phyloP scores from a whole-genome alignment of 208 protist species.

The Trypanosoma rangeli region DNA sequence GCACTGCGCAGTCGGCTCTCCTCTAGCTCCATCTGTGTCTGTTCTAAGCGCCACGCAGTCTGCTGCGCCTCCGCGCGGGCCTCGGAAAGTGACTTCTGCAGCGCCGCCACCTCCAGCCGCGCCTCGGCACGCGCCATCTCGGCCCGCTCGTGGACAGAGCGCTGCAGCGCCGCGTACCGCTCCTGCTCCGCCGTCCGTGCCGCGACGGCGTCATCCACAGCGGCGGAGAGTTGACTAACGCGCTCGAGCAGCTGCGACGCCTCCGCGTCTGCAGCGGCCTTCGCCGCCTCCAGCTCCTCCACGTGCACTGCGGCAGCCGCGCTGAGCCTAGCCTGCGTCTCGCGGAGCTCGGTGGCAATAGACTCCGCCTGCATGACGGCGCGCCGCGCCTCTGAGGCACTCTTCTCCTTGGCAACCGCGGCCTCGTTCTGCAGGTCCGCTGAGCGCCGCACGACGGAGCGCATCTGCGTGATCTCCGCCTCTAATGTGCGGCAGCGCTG shows the following conservation, averaged over 20 bases:
- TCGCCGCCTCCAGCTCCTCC: conserved; percentile 33
- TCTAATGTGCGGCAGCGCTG: conserved; percentile 65
- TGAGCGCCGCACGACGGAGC: conserved; percentile 57
- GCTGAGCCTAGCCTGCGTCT: conserved; percentile 33
- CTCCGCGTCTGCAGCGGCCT: conserved; percentile 34
- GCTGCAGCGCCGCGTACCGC: conserved; percentile 33
- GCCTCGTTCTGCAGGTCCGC: conserved; percentile 76
- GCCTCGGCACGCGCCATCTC: conserved; percentile 40
- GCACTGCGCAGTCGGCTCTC: conserved; percentile 12
- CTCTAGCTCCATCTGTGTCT: conserved; percentile 34
- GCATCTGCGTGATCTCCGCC: conserved; percentile 62
- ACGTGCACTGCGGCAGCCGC: conserved; percentile 36
- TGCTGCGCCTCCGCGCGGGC: conserved; percentile 47
- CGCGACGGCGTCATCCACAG: conserved; percentile 26
- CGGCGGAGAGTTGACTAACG: conserved; percentile 34
- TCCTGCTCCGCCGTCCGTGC: conserved; percentile 31
- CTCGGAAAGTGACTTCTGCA: conserved; percentile 43
- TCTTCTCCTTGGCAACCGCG: conserved; percentile 61
- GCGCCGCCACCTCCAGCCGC: conserved; percentile 42
- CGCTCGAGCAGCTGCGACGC: conserved; percentile 34
- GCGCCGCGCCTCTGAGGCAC: conserved; percentile 41
- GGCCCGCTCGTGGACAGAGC: conserved; percentile 43
- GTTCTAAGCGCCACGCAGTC: conserved; percentile 36
- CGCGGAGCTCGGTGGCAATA: conserved; percentile 31
- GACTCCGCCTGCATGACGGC: conserved; percentile 38